Conservation (phyloP, 148 eudicot species). For the Persicaria maculosa region DNA sequence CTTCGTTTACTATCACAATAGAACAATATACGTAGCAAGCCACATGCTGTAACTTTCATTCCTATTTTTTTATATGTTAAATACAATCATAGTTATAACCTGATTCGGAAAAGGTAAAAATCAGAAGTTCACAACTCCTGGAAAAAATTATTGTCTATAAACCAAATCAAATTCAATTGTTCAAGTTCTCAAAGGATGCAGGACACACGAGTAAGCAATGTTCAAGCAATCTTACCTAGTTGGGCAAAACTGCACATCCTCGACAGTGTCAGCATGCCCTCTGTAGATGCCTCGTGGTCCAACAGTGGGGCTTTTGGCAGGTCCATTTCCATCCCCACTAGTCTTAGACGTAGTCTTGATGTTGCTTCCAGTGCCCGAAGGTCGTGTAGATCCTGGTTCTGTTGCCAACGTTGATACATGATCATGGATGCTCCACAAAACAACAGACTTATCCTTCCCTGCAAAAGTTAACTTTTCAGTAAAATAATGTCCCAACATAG, state of each 20-base stretch:
- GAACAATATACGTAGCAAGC: neutral
- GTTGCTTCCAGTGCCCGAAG: constrained; percentile 42
- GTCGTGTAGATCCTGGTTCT: constrained; percentile 46
- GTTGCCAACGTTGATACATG: constrained; percentile 72
- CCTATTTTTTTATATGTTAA: neutral
- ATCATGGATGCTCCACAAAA: constrained; percentile 92
- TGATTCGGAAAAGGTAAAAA: neutral
- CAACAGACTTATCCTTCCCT: constrained; percentile 92
- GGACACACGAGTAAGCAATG: neutral
- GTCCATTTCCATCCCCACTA: constrained; percentile 34
- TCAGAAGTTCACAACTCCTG: neutral
- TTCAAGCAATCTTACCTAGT: constrained; percentile 38
- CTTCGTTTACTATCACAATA: neutral
- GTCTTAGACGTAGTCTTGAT: constrained; percentile 32
- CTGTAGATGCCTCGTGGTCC: constrained; percentile 70
- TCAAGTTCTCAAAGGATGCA: neutral
- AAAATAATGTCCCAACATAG: neutral
- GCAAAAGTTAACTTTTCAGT: constrained; percentile 9
- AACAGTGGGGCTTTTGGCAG: constrained; percentile 44
- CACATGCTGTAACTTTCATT: neutral
- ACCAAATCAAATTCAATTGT: neutral
- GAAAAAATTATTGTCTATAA: neutral
- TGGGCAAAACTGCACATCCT: constrained; percentile 96
- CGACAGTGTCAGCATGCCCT: constrained; percentile 91
- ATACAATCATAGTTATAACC: neutral